phyloP scores from a whole-genome alignment of 2,329 filamentous ascomycete genomes.

The Zymoseptoria crescenta region DNA sequence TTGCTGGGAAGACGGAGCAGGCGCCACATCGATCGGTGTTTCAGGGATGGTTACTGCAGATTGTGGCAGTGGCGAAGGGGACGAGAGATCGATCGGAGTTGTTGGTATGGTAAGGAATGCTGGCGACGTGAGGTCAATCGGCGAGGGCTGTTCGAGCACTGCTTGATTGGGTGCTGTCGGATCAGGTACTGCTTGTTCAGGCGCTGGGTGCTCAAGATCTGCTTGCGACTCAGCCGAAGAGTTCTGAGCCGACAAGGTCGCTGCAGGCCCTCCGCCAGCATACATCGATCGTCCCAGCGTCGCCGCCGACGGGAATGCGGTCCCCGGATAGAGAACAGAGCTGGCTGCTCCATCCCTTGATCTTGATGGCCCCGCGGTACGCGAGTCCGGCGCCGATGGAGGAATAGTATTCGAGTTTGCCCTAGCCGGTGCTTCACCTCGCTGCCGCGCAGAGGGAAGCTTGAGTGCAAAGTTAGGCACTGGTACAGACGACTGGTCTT shows the following conservation, averaged over 20 bases:
- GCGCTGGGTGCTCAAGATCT: neutral
- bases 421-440: neutral
- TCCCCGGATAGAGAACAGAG: neutral
- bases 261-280: neutral
- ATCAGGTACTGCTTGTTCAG: too few species aligned
- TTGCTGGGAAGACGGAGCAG: neutral
- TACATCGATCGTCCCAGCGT: neutral
- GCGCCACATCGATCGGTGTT: neutral
- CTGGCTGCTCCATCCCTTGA: neutral
- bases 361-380: neutral
- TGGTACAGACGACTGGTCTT: neutral
- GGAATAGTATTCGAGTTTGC: neutral
- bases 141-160: too few species aligned
- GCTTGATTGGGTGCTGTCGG: too few species aligned
- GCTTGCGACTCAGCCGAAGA: neutral
- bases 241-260: neutral
- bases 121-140: too few species aligned
- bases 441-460: neutral
- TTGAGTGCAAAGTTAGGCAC: neutral
- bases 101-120: too few species aligned
- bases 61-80: too few species aligned
- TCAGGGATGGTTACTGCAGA: too few species aligned
- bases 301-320: neutral
- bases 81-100: too few species aligned
- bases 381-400: neutral